A percentile compares a stretch with the other conserved stretches of the same genome.
These are phyloP conservation scores for Parietichytrium sp. DNA, from an alignment of 108 stramenopile species.

Conservation along the genomic window DNA sequence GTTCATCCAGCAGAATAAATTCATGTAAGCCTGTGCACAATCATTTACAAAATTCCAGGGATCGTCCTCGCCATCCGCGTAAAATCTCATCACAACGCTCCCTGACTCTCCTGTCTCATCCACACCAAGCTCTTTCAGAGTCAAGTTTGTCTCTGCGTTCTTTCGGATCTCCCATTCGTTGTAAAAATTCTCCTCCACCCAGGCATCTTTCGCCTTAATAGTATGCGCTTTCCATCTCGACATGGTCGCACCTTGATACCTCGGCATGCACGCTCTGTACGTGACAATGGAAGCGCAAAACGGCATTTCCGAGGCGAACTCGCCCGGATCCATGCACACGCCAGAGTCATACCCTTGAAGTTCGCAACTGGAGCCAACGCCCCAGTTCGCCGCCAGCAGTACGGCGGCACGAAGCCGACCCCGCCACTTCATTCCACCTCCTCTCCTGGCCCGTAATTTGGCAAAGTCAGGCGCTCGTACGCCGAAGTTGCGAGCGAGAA, in stretches of 20 bases:
- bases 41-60: conserved; percentile 43
- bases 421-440: too few relatives aligned
- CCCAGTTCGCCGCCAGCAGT: too few relatives aligned
- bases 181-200: conserved; percentile 49
- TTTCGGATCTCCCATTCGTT: conserved; percentile 40
- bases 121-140: conserved; percentile 49
- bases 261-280: conserved; percentile 58
- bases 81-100: conserved; percentile 50
- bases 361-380: too few relatives aligned
- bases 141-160: conserved; percentile 41
- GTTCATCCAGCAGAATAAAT: conserved; percentile 60
- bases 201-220: conserved; percentile 50
- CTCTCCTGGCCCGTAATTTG: too few relatives aligned
- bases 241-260: conserved; percentile 44
- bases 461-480: too few relatives aligned
- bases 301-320: conserved; percentile 46
- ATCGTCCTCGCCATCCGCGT: conserved; percentile 44
- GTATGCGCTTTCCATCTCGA: conserved; percentile 54
- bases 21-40: conserved; percentile 56
- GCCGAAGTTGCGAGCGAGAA: too few relatives aligned
- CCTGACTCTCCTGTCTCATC: conserved; percentile 56
- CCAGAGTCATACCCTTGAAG: conserved; percentile 34
- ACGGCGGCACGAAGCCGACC: too few relatives aligned
- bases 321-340: conserved; percentile 3
- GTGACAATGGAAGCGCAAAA: conserved; percentile 53